A percentile compares a stretch with the other conserved stretches of the same genome.
These are phyloP conservation scores for Polytolypa hystricis DNA, from an alignment of 2,329 filamentous ascomycete genomes.

Conservation along the genomic window DNA sequence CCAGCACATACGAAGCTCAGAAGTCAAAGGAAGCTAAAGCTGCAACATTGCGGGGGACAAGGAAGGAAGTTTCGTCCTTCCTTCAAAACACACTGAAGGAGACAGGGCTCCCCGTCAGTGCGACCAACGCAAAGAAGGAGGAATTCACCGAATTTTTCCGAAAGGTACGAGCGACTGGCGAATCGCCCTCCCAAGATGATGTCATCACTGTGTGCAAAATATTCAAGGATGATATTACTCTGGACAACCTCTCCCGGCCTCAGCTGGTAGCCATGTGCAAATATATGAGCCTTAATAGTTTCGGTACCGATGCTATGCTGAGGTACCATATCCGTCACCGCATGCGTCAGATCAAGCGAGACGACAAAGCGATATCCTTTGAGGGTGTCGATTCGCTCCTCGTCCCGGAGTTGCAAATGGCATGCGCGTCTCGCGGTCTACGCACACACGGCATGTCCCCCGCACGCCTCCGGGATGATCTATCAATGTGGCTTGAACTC, in stretches of 20 bases:
- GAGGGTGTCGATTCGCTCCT: constrained; percentile 89
- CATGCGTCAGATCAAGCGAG: constrained; percentile 98
- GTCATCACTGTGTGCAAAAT: constrained; percentile 99
- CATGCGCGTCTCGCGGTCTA: constrained; percentile 82
- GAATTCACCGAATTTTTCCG: constrained; percentile 97
- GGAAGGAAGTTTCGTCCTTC: constrained; percentile 89
- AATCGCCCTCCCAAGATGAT: constrained; percentile 75
- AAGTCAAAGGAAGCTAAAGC: constrained; percentile 86
- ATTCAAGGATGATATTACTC: constrained; percentile 93
- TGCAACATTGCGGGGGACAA: constrained; percentile 64
- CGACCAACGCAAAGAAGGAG: constrained; percentile 74
- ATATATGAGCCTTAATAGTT: constrained; percentile 96
- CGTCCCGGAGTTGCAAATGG: constrained; percentile 85
- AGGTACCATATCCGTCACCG: constrained; percentile 93
- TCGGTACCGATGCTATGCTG: constrained; percentile 95
- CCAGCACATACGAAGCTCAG: constrained; percentile 91
- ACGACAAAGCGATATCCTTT: constrained; percentile 86
- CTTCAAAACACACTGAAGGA: constrained; percentile 80
- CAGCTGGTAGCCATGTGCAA: constrained; percentile 96
- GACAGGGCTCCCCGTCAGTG: constrained; percentile 80
- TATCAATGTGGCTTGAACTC: constrained; percentile 88
- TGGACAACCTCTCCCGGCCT: constrained; percentile 91
- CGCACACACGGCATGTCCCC: constrained; percentile 88
- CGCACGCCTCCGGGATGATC: constrained; percentile 73
- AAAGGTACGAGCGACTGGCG: constrained; percentile 84